Evolutionary conservation across 768 basidiomycete species (phyloP), one percentile per base, ranked within the genome.

Genomic region (Mycena vitilis): DNA sequence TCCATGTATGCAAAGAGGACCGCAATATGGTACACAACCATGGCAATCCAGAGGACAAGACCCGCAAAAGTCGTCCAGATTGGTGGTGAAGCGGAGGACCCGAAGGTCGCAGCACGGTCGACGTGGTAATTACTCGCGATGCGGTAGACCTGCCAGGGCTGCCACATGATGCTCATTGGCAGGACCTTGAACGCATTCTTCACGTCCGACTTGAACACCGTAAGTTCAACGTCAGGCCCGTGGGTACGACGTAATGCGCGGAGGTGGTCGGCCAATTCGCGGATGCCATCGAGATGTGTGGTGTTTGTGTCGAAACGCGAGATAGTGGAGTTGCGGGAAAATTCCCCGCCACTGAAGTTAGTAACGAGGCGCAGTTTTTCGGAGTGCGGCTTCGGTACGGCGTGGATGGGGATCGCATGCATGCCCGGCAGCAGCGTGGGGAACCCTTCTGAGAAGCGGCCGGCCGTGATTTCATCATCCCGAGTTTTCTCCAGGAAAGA

Each of bases 391-490:
- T 83, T 83, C 0, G 82, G 84, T 0, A 86, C 79, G 0, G 78
- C 78, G 45, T 79, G 71, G 0, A 85, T 71, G 0, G 83, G 86
- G 53, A 78, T 76, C 25, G 71, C 74, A 47, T 81, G 78, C 85
- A 87, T 87, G 0, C 84, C 84, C 0, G 81, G 84, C 0, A 83
- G 72, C 0, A 84, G 76, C 2, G 80, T 66, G 4, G 60, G 34
- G 70, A 85, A 84, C 2, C 78, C 67, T 30, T 60, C 48, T 11
- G 78, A 81, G 65, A 75, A 80, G 18, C 73, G 20, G 6, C 47
- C n/a, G n/a, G 22, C 8, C 4, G n/a, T n/a, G 4, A 48, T 48
- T 48, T 48, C 47, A 11, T 7, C 13, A 13, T 48, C n/a, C n/a
- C n/a, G 47, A 5, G n/a, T 20, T 8, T 48, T 13, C 18, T 16